Evolutionary conservation across 441 rosid genomes (phyloP), one percentile per base, ranked within the genome.

Genomic region (Manihot esculenta): DNA sequence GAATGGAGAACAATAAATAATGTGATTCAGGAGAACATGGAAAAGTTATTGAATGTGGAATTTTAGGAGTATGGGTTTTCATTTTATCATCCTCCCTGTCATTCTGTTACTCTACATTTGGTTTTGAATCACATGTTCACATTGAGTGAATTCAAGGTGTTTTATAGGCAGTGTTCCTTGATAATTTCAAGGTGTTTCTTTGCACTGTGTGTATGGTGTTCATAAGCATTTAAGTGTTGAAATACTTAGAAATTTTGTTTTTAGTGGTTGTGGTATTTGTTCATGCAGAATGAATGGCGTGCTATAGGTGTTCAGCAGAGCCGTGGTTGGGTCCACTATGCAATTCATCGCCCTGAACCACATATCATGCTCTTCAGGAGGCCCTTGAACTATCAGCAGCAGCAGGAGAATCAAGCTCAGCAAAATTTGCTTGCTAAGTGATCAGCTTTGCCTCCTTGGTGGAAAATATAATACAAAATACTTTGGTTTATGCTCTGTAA

Each of bases 351-450:
- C 18, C 99, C 99, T 6, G 99, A 95, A 84, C 98, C 97, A 77
- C 98, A 95, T 70, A 95, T 95, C 70, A 95, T 93, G 99, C 91
- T 95, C n/a, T 95, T 95, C 80, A 87, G 99, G 84, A 89, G 99
- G 89, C 84, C 96, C 3, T 81, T 95, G 57, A 93, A 91, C 83
- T 91, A 82, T 67, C 99, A 95, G 82, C 98, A 92, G 84, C 91
- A 87, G 79, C 93, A 88, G 73, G 90, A 94, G 85, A 86, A 81
- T 79, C 96, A 85, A 71, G 88, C 88, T 55, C 78, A 87, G 73
- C 83, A 83, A 42, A 72, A 41, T 41, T 10, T 84, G 13, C 82
- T 85, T 18, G 87, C 81, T 42, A 88, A 92, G 83, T 91, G 85
- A 83, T 48, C 50, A 42, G 0, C 10, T 60, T 33, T 33, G 50